Conservation (phyloP, 306 rosid genomes). For the Lupinus albus region DNA sequence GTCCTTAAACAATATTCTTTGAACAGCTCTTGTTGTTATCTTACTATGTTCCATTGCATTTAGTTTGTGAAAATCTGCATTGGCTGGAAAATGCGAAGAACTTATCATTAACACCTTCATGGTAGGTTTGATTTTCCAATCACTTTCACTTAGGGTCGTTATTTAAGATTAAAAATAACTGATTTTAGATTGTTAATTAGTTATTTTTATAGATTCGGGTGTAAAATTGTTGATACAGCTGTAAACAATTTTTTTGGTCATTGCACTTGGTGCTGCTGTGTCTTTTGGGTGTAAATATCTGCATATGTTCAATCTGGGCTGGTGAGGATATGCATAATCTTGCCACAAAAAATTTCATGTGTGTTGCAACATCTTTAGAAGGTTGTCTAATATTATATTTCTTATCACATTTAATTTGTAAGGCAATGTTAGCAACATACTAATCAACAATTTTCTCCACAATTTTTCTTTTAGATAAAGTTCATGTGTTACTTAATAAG, state of each 20-base stretch:
- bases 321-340: conserved; percentile 96
- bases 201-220: too few relatives aligned
- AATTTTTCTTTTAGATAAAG: too few relatives aligned
- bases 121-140: conserved; percentile 50
- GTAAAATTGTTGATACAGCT: conserved; percentile 71
- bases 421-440: conserved; percentile 12
- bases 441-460: too few relatives aligned
- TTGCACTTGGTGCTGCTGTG: too few relatives aligned
- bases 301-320: conserved; percentile 92
- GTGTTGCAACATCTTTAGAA: conserved; percentile 90
- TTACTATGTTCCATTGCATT: too few relatives aligned
- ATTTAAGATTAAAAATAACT: too few relatives aligned
- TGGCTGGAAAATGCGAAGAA: conserved; percentile 82
- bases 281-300: conserved; percentile 76
- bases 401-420: conserved; percentile 26
- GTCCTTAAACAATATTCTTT: conserved; percentile 25
- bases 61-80: conserved; percentile 65
- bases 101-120: conserved; percentile 63
- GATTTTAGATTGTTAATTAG: too few relatives aligned
- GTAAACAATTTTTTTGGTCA: conserved; percentile 73
- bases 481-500: too few relatives aligned
- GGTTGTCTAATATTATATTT: conserved; percentile 47
- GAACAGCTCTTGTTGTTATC: too few relatives aligned
- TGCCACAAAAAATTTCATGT: conserved; percentile 70
- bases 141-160: conserved; percentile 43